Conservation (phyloP, 345 rosid genomes). For the Lepidium didymum region DNA sequence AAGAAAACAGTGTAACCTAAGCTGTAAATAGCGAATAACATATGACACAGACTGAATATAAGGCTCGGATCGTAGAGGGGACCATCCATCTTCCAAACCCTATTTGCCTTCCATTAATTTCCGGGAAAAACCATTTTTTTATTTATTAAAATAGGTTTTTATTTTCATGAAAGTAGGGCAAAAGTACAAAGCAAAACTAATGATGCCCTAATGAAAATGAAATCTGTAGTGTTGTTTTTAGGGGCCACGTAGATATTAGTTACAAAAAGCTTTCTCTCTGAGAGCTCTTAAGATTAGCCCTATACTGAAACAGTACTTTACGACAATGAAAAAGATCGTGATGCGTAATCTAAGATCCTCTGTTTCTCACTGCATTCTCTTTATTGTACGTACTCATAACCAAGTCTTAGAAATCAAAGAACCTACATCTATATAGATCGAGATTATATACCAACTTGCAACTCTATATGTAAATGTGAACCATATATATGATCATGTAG, state of each 20-base stretch:
- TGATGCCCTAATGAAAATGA: slow-evolving; percentile 32
- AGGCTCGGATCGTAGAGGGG: slow-evolving; percentile 31
- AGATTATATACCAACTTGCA: not conserved
- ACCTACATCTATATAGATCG: not conserved
- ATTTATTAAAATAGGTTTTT: no score
- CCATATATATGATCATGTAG: not conserved
- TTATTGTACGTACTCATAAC: slow-evolving; percentile 17
- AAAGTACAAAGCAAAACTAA: slow-evolving; percentile 25
- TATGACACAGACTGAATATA: slow-evolving; percentile 32
- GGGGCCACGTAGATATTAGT: slow-evolving; percentile 27
- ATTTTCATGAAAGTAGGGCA: slow-evolving; percentile 24
- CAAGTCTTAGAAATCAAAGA: slow-evolving; percentile 7
- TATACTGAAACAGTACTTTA: slow-evolving; percentile 25
- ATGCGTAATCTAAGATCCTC: slow-evolving; percentile 23
- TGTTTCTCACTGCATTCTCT: slow-evolving; percentile 23
- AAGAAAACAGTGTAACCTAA: slow-evolving; percentile 18
- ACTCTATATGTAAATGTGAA: not conserved
- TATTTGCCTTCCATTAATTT: slow-evolving; percentile 6
- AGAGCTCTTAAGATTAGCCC: slow-evolving; percentile 6
- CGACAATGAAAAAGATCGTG: slow-evolving; percentile 21
- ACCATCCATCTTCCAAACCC: slow-evolving; percentile 23
- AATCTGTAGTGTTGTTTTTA: not conserved
- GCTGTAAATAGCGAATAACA: slow-evolving; percentile 28
- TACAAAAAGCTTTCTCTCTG: not conserved
- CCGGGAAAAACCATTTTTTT: not conserved